Evolutionary conservation across 1,284 basidiomycete species (phyloP).

Genomic region (Austroboletus novae-zelandiae): DNA sequence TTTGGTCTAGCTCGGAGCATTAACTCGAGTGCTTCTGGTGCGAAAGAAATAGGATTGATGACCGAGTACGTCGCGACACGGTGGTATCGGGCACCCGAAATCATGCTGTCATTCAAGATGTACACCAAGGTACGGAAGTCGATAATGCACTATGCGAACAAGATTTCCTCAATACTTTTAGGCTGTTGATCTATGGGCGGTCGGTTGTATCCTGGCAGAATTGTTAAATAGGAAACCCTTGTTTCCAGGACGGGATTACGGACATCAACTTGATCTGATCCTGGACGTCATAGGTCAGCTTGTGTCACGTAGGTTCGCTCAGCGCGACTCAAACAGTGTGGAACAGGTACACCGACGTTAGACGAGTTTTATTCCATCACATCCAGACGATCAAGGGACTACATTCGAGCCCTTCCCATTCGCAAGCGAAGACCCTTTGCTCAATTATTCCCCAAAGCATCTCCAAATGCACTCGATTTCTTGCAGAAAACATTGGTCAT

Average conservation of each 20-base stretch:
- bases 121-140: slow-evolving; percentile 56
- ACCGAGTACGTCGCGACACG: slow-evolving; percentile 84
- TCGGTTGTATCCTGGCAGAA: slow-evolving; percentile 89
- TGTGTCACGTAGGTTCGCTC: background rate
- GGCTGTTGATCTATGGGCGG: slow-evolving; percentile 84
- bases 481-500: slow-evolving; percentile 74
- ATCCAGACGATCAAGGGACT: slow-evolving; percentile 79
- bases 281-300: slow-evolving; percentile 75
- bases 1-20: slow-evolving; percentile 79
- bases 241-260: slow-evolving; percentile 88
- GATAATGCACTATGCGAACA: slow-evolving; percentile 3
- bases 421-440: slow-evolving; percentile 62
- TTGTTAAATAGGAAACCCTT: slow-evolving; percentile 77
- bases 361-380: slow-evolving; percentile 90
- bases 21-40: slow-evolving; percentile 56
- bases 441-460: slow-evolving; percentile 67
- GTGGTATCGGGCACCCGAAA: slow-evolving; percentile 85
- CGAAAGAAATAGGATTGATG: slow-evolving; percentile 74
- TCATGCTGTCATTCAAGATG: slow-evolving; percentile 89
- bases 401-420: slow-evolving; percentile 77
- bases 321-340: slow-evolving; percentile 1
- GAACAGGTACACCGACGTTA: slow-evolving; percentile 69
- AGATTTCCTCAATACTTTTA: slow-evolving; percentile 28
- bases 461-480: slow-evolving; percentile 79
- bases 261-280: slow-evolving; percentile 83